phyloP scores from a whole-genome alignment of 2,329 filamentous ascomycete species.

The Trichoderma koningii region DNA sequence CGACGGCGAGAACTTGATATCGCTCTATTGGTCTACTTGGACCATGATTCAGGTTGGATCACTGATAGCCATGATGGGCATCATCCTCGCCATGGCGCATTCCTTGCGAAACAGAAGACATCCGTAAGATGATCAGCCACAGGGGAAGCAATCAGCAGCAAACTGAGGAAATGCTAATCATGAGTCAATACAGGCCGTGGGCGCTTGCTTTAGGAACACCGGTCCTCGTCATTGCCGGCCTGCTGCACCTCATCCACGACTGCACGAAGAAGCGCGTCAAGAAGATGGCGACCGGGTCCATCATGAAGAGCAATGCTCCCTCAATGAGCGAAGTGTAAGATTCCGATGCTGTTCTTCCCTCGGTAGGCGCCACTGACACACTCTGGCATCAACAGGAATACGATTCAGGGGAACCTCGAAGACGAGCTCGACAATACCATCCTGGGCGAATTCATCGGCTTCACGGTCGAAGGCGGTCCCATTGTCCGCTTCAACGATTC shows the following conservation, averaged over 20 bases:
- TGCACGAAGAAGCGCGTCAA: conserved; percentile 43
- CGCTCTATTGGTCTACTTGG: conserved; percentile 63
- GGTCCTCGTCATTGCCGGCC: conserved; percentile 59
- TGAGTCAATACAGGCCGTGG: conserved; percentile 51
- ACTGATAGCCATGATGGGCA: conserved; percentile 59
- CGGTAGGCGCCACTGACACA: not conserved
- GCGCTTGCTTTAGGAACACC: conserved; percentile 62
- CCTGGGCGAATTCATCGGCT: conserved; percentile 46
- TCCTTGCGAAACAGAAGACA: conserved; percentile 52
- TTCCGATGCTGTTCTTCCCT: conserved; percentile 21
- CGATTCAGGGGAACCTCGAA: conserved; percentile 36
- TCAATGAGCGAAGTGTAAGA: conserved; percentile 50
- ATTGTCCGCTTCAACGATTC: conserved; percentile 49
- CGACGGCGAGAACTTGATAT: conserved; percentile 61
- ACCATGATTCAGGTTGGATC: conserved; percentile 61
- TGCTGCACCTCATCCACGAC: conserved; percentile 52
- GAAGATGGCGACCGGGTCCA: conserved; percentile 35
- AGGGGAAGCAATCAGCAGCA: not conserved
- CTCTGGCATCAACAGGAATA: conserved; percentile 36
- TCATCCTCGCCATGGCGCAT: conserved; percentile 56
- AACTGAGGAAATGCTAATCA: not conserved
- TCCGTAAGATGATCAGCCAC: conserved; percentile 46
- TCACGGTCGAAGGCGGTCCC: conserved; percentile 49
- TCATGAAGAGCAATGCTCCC: conserved; percentile 35
- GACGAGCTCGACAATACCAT: conserved; percentile 40